Conservation (phyloP, 768 basidiomycete genomes). For the Rubroboletus satanas region DNA sequence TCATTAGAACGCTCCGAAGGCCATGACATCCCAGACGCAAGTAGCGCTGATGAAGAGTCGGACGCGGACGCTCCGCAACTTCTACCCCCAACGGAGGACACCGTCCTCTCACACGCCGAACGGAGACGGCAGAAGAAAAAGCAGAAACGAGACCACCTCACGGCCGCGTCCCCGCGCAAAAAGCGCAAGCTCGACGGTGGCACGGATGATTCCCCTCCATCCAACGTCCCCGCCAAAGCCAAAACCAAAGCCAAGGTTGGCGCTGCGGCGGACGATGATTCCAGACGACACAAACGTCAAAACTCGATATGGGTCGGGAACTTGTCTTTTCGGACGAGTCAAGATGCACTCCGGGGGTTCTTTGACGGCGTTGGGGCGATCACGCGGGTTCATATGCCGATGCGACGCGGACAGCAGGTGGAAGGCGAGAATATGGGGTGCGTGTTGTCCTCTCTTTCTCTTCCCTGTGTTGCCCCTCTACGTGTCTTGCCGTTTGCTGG, state of each 20-base stretch:
- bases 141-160: constrained; percentile 23
- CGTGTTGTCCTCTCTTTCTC: constrained; percentile 29
- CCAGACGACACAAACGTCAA: constrained; percentile 50
- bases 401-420: constrained; percentile 52
- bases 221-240: not conserved
- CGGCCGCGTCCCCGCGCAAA: constrained; percentile 28
- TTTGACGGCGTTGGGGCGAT: constrained; percentile 72
- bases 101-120: constrained; percentile 74
- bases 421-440: constrained; percentile 78
- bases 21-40: constrained; percentile 19
- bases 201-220: not conserved
- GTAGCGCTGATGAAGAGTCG: constrained; percentile 7
- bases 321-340: constrained; percentile 83
- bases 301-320: constrained; percentile 97
- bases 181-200: constrained; percentile 45
- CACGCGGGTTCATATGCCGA: constrained; percentile 83
- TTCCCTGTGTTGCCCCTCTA: not conserved
- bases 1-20: constrained; percentile 23
- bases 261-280: constrained; percentile 1
- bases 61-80: constrained; percentile 4
- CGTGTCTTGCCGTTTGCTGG: not conserved
- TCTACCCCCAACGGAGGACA: constrained; percentile 14
- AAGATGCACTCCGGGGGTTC: constrained; percentile 63
- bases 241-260: not conserved
- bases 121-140: constrained; percentile 58